Percentiles rank a stretch among this genome's conserved stretches.
phyloP scores from a whole-genome alignment of 495 filamentous ascomycete genomes.

The Xylaria sp. region DNA sequence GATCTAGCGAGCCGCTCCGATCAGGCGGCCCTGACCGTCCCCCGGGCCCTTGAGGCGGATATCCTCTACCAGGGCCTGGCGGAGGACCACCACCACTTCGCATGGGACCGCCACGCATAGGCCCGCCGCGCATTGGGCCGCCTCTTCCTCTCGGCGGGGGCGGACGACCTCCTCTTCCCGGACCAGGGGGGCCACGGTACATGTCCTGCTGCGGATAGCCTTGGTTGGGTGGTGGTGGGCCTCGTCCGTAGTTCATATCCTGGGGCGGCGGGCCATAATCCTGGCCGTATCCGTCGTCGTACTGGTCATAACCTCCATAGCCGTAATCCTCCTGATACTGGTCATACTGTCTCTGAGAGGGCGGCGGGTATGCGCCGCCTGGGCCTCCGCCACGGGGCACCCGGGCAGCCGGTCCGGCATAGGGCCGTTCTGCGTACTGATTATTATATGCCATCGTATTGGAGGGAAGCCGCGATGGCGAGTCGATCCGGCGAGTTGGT shows the following conservation, averaged over 20 bases:
- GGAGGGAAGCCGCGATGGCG: neutral
- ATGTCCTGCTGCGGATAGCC: constrained; percentile 60
- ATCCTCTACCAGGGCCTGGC: constrained; percentile 47
- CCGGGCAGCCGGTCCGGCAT: constrained; percentile 55
- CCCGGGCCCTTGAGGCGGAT: constrained; percentile 48
- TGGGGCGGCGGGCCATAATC: constrained; percentile 47
- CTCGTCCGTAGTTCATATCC: constrained; percentile 56
- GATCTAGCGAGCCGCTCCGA: constrained; percentile 41
- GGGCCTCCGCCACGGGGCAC: constrained; percentile 36
- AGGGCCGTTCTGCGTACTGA: constrained; percentile 56
- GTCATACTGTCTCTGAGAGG: constrained; percentile 58
- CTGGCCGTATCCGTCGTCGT: constrained; percentile 56
- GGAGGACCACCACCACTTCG: constrained; percentile 31
- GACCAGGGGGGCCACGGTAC: constrained; percentile 48
- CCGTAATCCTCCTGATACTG: constrained; percentile 59
- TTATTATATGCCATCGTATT: constrained; percentile 54
- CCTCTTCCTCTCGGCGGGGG: constrained; percentile 52
- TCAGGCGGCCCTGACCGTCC: constrained; percentile 49
- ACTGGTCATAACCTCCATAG: constrained; percentile 56
- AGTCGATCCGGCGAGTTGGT: neutral
- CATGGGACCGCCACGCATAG: constrained; percentile 42
- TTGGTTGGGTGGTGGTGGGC: constrained; percentile 56
- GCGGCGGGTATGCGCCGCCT: constrained; percentile 47
- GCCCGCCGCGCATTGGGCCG: constrained; percentile 52
- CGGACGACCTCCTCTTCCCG: constrained; percentile 48